A percentile compares a stretch with the other conserved stretches of the same genome.
These are phyloP conservation scores for Penicillium roqueforti DNA, from an alignment of 495 filamentous ascomycete species.

Conservation along the genomic window DNA sequence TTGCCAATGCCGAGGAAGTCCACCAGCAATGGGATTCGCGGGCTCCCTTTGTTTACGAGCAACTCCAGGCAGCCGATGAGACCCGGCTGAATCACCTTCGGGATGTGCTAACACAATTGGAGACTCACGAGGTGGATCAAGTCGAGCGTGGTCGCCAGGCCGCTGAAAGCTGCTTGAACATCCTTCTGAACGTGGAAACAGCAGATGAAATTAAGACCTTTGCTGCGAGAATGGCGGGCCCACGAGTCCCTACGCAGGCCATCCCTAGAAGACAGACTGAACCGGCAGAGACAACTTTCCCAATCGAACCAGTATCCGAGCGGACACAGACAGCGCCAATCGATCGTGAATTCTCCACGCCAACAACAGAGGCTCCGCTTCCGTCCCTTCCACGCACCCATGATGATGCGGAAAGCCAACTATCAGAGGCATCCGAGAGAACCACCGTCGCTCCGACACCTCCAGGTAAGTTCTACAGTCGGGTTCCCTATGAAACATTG, in stretches of 20 bases:
- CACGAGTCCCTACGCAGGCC: conserved; percentile 13
- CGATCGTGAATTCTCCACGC: conserved; percentile 11
- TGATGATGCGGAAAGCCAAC: conserved; percentile 60
- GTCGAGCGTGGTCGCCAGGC: conserved; percentile 71
- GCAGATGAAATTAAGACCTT: conserved; percentile 88
- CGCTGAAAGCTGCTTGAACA: conserved; percentile 77
- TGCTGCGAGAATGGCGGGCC: conserved; percentile 49
- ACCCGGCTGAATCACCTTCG: conserved; percentile 84
- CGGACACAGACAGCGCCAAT: conserved; percentile 18
- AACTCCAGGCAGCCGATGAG: conserved; percentile 88
- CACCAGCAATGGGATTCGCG: conserved; percentile 89
- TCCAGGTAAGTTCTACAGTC: conserved; percentile 34
- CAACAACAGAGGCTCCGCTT: conserved; percentile 19
- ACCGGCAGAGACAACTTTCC: conserved; percentile 17
- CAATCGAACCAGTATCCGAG: conserved; percentile 1
- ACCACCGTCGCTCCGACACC: conserved; percentile 37
- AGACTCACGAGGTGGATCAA: conserved; percentile 89
- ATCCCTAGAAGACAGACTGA: conserved; percentile 17
- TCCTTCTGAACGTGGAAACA: conserved; percentile 82
- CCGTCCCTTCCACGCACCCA: conserved; percentile 41
- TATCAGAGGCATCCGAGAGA: conserved; percentile 46
- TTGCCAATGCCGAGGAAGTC: conserved; percentile 69
- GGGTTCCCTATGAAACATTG: not conserved
- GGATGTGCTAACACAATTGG: conserved; percentile 85
- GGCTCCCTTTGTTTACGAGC: conserved; percentile 93